A percentile compares a stretch with the other conserved stretches of the same genome.
These are phyloP conservation scores for Epicoccum sorghinum DNA, from an alignment of 2,329 filamentous ascomycete genomes.

Conservation along the genomic window DNA sequence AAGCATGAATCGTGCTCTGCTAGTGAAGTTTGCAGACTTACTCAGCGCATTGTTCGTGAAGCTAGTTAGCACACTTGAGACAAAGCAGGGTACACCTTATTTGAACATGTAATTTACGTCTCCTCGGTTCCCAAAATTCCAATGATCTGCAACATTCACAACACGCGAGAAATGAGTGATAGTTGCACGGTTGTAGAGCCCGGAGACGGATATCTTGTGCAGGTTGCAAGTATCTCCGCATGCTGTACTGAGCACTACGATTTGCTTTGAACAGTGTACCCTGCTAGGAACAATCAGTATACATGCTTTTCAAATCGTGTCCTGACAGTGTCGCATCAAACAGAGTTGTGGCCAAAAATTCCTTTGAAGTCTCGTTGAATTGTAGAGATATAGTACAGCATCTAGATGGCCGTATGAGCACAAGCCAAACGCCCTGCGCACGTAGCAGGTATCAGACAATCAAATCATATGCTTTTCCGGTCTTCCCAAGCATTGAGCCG, in stretches of 20 bases:
- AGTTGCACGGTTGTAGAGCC: too few species aligned
- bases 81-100: too few species aligned
- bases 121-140: too few species aligned
- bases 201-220: too few species aligned
- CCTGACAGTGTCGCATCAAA: not conserved
- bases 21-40: not conserved
- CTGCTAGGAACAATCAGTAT: too few species aligned
- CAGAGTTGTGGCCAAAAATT: not conserved
- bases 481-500: slow-evolving; percentile 25
- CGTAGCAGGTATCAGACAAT: slow-evolving; percentile 18
- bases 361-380: slow-evolving; percentile 28
- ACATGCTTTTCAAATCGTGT: not conserved
- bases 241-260: too few species aligned
- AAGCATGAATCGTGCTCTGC: slow-evolving; percentile 1
- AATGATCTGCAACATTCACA: too few species aligned
- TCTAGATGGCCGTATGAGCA: slow-evolving; percentile 23
- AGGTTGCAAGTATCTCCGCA: too few species aligned
- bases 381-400: slow-evolving; percentile 44
- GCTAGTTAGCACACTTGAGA: too few species aligned
- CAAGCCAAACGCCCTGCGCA: slow-evolving; percentile 18
- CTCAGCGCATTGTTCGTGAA: not conserved
- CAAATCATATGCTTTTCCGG: slow-evolving; percentile 33
- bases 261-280: too few species aligned
- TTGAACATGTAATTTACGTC: too few species aligned
- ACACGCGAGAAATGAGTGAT: too few species aligned